Evolutionary conservation across 2,329 filamentous ascomycete genomes (phyloP), one percentile per base, ranked within the genome.

Genomic region (Stagonosporopsis vannaccii): DNA sequence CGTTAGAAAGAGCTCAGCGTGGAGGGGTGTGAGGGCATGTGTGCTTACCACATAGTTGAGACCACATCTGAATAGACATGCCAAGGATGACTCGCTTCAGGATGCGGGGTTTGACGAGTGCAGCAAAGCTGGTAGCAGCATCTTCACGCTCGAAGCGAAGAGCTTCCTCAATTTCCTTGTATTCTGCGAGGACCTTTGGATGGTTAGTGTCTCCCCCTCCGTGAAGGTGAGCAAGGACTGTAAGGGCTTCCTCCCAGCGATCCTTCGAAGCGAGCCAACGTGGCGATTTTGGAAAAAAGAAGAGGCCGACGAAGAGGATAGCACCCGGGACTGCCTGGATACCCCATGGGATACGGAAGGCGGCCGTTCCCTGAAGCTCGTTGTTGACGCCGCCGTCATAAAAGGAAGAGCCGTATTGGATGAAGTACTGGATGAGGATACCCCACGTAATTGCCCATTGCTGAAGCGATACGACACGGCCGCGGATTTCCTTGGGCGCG

Each of bases 381-480:
- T 68, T 64, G 22, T 72, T 65, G 33, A 73, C 61, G 12, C 75
- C 75, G 2, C 81, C 82, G 41, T 81, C 82, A 35, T 84, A 78
- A 62, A 82, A 82, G 2, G 84, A 83, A 12, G 81, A 81, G 22
- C 86, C 86, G 64, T 90, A 89, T 62, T 87, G 85, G 62, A 89
- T 85, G 70, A 88, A 87, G 74, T 84, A 88, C 61, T 87, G 85
- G 43, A 88, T 87, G 15, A 89, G 67, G 50, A 90, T 88, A 43
- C 87, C 87, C 82, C 85, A 86, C 88, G 87, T 89, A 39, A 90
- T 90, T 25, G 86, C 87, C 85, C 86, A 89, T 70, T 90, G 87
- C 66, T 90, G 87, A 3, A 89, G 75, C 2, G 83, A 84, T 15
- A 90, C 84, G 2, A 89, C 82, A 11, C 85, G 80, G 7, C 87